Evolutionary conservation across 2,329 filamentous ascomycete genomes (phyloP), one percentile per base, ranked within the genome.

Genomic region (Exophiala aquamarina): DNA sequence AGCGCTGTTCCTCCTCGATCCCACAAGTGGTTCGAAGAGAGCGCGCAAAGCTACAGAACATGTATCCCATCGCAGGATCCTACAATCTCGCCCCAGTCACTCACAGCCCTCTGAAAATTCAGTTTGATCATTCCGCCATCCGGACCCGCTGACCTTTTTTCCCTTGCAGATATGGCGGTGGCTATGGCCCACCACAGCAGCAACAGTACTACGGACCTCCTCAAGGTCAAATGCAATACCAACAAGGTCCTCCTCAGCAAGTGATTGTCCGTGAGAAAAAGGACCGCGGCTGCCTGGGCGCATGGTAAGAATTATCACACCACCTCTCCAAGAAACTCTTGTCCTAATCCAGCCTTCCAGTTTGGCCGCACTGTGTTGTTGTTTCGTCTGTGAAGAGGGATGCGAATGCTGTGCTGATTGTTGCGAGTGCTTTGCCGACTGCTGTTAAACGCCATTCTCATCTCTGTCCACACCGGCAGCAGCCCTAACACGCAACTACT

Each of bases 331-430:
- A n/a, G 17, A 18, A 6, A 4, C 13, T 6, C 10, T 8, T 18
- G 21, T 36, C 21, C 4, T 47, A 46, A 28, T 21, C 17, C 20
- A n/a, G n/a, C n/a, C n/a, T n/a, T n/a, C 15, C 48, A 76, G 78
- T 66, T 62, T 82, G 39, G 77, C 76, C 38, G 70, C 70, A 26
- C 63, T 84, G 29, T 83, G 80, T 69, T 84, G 81, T 63, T 83
- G 80, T 61, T 84, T 80, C 65, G 71, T 84, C 20, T 82, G 78
- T 59, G 81, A 83, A 61, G 81, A 83, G 65, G 72, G 76, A 20
- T 84, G 81, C 59, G 80, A 83, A 63, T 83, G 79, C 67, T 83
- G 80, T 61, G 68, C 74, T n/a, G 80, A 83, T 4, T 82, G 79
- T 63, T 76, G 77, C 58, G 78, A 78, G 49, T 79, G 75, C 41